Base-by-base conservation (phyloP, 306 rosid species). In the Delonix regia region DNA sequence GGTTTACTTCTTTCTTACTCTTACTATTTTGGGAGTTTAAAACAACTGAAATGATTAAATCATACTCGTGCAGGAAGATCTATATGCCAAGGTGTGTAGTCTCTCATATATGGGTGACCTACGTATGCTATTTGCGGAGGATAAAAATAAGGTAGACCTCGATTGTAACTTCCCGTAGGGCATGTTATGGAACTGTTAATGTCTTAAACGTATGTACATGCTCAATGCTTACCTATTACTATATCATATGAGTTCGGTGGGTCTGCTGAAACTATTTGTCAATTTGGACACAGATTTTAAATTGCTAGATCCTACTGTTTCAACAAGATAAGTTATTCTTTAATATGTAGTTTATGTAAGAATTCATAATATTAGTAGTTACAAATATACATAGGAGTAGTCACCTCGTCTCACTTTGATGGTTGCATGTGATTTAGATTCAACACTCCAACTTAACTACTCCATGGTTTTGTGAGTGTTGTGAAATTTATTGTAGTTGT, bases 51-150 rank as follows among this genome's bases (percentile, higher is more conserved):
- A 76, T 65, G 71, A 76, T 71, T 74, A 56, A 51, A 28, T 27
- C n/a, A 61, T 49, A 21, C 19, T 57, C 70, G 48, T 84, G 91
- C 92, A 95, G 99, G 94, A 79, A 78, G 96, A 95, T 75, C 87
- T 95, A 19, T 95, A 92, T 85, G 95, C 97, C 75, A 92, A 92
- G 86, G 86, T 95, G 82, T 95, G 99, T 60, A 88, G 94, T 75
- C 98, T 95, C 63, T 95, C 99, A 10, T 92, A 95, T 66, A 86
- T 67, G 77, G 98, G 99, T 41, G 99, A 95, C 74, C 71, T 95
- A 76, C 94, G 97, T 24, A 95, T 92, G 99, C 85, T 92, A 80
- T 95, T 95, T 92, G 97, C 97, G 0, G 98, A 95, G 90, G 99
- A 95, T 82, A 91, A 85, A 87, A 74, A 88, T 79, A 92, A 95